Conservation (phyloP, 352 stramenopile species). For the Phytophthora boehmeriae region DNA sequence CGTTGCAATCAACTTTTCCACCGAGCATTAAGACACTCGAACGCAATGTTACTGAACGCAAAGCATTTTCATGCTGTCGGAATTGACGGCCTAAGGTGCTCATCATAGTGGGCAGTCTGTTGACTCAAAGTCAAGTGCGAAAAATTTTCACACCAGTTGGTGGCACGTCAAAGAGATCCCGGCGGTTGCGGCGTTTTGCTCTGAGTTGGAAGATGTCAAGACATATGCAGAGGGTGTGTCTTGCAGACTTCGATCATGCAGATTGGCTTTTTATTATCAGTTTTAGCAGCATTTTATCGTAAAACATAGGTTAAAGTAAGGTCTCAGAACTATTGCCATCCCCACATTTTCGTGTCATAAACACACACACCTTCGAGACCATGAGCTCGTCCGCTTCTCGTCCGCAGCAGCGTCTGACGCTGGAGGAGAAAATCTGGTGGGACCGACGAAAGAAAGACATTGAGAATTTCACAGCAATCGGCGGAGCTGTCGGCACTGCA, state of each 20-base stretch:
- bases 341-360: conserved; percentile 15
- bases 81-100: conserved; percentile 4
- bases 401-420: conserved; percentile 53
- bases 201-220: too few relatives aligned
- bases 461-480: conserved; percentile 67
- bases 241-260: neutral
- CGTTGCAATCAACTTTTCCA: conserved; percentile 8
- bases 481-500: conserved; percentile 57
- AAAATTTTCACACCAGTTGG: too few relatives aligned
- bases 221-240: too few relatives aligned
- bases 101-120: too few relatives aligned
- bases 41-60: conserved; percentile 6
- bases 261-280: too few relatives aligned
- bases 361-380: conserved; percentile 8
- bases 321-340: neutral
- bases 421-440: conserved; percentile 87
- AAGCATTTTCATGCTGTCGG: conserved; percentile 12
- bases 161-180: too few relatives aligned
- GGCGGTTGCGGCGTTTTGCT: too few relatives aligned
- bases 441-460: conserved; percentile 72
- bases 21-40: neutral
- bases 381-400: conserved; percentile 2
- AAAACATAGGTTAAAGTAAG: too few relatives aligned
- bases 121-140: too few relatives aligned
- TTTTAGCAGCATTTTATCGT: too few relatives aligned